Base-by-base conservation (phyloP, 2,329 filamentous ascomycete genomes). In the Mollisia scopiformis region DNA sequence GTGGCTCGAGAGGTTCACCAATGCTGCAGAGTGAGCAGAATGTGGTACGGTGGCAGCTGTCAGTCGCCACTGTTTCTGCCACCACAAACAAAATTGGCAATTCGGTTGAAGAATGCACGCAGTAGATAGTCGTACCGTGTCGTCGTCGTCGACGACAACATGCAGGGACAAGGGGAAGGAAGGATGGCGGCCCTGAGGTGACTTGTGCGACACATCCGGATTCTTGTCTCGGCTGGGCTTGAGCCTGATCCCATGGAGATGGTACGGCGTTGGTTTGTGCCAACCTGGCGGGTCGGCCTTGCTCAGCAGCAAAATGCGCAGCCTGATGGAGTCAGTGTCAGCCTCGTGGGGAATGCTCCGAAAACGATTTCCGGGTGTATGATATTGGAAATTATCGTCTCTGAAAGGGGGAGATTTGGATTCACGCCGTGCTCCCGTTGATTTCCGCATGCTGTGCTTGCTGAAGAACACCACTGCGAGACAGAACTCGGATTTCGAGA, bases 181-280 rank as follows among this genome's bases (percentile, higher is more conserved):
- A 43, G 21, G 13, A 47, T 28, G 23, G 21, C 43, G 43, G 23
- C 11, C 43, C 25, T 47, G 23, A 47, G 25, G 23, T 33, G 16
- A 25, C 14, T 54, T 21, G 51, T 33, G 35, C 21, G 27, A 54
- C 31, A 23, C 19, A 52, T 41, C 57, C 51, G 39, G 57, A 31
- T 37, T 54, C 39, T 43, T 1, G 39, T 21, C 39, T 19, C 39
- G n/a, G 39, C n/a, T 54, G 25, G 23, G 35, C 35, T 55, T 43
- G 52, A 28, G 47, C 50, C 28, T 46, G 37, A 35, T 50, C 50
- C 55, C 58, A 57, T 47, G 41, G 59, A 58, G 28, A 51, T 46
- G 55, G 59, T 50, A 58, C 53, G 41, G 35, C 35, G 23, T 43
- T 57, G 58, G 49, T 58, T 39, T 47, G 56, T 62, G 52, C 55